Evolutionary conservation across 1,284 basidiomycete species (phyloP), one percentile per base, ranked within the genome.

Genomic region (Rhodotorula sp.): DNA sequence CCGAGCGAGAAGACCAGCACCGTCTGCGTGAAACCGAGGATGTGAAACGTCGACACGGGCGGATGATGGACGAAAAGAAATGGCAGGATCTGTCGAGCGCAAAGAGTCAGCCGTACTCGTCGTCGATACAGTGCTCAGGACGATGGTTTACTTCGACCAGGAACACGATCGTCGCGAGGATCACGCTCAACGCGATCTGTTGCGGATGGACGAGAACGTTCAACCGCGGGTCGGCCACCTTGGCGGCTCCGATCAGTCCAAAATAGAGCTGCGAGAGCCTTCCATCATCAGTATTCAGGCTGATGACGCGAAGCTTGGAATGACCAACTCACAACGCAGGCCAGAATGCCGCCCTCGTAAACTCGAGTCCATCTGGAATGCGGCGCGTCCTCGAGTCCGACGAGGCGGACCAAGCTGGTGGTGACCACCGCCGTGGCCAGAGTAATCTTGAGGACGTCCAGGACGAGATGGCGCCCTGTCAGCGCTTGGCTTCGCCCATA

Each of bases 51-150:
- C 3, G 67, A 43, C 2, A 54, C 16, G 20, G 54, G 48, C 2
- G 70, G 70, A 23, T 71, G 70, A 8, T 23, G 3, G 46, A 71
- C 39, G 57, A 68, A 71, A 18, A 59, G 56, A 60, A 71, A 71
- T 1, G 70, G 70, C n/a, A 54, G 52, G 29, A 71, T 26, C 70
- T 71, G 70, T 49, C 5, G 8, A 26, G 2, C 39, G 15, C 0
- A 1, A 16, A 7, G 10, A 8, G 15, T 48, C 51, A 43, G 34
- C 20, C 39, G 39, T 43, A 43, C 39, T 14, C 51, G 5, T 3
- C 51, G 3, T 8, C 16, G 14, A 26, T 0, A 12, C 3, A 21
- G 15, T 20, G 14, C 1, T 3, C 16, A 26, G 15, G 1, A 43
- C 1, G 26, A 1, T 29, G 31, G 31, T 62, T 31, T 15, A 70